Percentiles rank a stretch among this genome's conserved stretches.
These are phyloP conservation scores for Alternaria hordeiaustralica DNA, from an alignment of 2,329 filamentous ascomycete species.

Conservation along the genomic window DNA sequence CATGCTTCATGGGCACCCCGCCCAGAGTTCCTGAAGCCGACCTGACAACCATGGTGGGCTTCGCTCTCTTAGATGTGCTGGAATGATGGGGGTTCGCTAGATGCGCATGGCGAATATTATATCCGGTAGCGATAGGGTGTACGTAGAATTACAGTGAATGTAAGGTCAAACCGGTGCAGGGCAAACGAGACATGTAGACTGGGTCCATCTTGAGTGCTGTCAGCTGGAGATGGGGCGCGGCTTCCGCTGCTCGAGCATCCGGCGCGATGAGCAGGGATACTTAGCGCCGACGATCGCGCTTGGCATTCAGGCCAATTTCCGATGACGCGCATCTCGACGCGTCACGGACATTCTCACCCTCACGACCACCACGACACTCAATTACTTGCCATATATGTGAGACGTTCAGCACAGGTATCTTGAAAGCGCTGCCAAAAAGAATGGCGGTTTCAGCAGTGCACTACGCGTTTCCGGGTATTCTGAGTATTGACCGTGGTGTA, in stretches of 20 bases:
- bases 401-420: not conserved
- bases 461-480: not conserved
- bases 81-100: not conserved
- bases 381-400: not conserved
- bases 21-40: constrained; percentile 29
- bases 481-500: not conserved
- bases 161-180: not conserved
- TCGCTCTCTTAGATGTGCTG: not conserved
- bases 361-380: not conserved
- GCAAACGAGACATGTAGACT: not conserved
- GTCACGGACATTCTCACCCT: not conserved
- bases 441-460: not conserved
- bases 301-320: not conserved
- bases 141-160: not conserved
- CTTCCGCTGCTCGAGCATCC: not conserved
- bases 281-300: not conserved
- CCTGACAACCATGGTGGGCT: constrained; percentile 9
- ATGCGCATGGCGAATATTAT: not conserved
- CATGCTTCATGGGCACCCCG: constrained; percentile 71
- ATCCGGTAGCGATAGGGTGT: not conserved
- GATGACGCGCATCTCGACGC: not conserved
- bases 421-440: not conserved
- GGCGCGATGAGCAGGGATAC: not conserved
- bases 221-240: not conserved
- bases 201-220: not conserved